phyloP scores from a whole-genome alignment of 164 flowering plant species.

The Annona cherimola region DNA sequence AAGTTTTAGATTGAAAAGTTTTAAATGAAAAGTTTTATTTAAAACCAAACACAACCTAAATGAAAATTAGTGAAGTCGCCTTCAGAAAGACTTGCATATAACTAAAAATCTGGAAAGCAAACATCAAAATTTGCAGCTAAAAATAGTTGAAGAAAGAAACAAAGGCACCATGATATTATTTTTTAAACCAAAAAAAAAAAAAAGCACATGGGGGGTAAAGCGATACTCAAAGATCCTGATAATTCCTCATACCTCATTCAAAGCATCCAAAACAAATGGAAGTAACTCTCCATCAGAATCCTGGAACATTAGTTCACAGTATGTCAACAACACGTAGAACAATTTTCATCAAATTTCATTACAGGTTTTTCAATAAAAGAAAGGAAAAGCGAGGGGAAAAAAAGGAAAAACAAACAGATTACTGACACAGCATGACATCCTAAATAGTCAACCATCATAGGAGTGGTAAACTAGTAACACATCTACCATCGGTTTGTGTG shows the following conservation, averaged over 20 bases:
- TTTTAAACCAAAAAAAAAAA: not conserved
- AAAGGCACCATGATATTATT: not conserved
- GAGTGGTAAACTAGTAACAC: too few species aligned
- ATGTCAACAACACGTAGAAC: constrained; percentile 5
- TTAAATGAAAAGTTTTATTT: too few species aligned
- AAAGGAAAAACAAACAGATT: not conserved
- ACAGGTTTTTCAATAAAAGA: not conserved
- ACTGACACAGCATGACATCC: not conserved
- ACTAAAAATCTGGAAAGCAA: too few species aligned
- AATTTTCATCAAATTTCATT: not conserved
- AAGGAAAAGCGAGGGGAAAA: not conserved
- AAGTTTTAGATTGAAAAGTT: too few species aligned
- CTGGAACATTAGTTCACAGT: constrained; percentile 31
- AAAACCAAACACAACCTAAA: too few species aligned
- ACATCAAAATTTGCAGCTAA: not conserved
- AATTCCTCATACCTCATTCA: constrained; percentile 75
- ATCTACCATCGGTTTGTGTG: not conserved
- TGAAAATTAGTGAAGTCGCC: too few species aligned
- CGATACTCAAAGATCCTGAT: not conserved
- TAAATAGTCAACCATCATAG: too few species aligned
- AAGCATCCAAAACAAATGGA: constrained; percentile 87
- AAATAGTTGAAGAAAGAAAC: not conserved
- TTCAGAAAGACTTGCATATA: too few species aligned
- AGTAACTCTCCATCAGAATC: constrained; percentile 88
- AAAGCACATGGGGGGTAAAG: not conserved